Percentiles rank a stretch among this genome's conserved stretches.
These are phyloP conservation scores for Candida jianshihensis DNA, from an alignment of 805 yeast species.

Conservation along the genomic window DNA sequence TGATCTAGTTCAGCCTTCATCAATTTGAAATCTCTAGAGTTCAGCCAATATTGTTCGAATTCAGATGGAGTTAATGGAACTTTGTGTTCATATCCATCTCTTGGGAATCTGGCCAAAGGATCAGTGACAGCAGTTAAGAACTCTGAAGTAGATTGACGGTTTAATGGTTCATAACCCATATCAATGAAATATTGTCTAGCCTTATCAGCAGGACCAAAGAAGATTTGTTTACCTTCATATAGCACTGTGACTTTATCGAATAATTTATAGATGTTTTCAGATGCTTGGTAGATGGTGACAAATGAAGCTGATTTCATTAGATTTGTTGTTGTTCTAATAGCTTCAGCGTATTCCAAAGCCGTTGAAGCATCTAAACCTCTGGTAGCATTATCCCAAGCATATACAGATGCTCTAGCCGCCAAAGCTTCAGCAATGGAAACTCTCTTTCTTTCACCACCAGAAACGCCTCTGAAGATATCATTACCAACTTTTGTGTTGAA, in stretches of 20 bases:
- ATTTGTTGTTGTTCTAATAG: conserved; percentile 56
- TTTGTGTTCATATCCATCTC: conserved; percentile 38
- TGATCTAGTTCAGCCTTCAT: conserved; percentile 40
- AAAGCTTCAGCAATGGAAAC: conserved; percentile 78
- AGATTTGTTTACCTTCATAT: conserved; percentile 56
- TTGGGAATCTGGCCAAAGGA: conserved; percentile 49
- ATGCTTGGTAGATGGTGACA: conserved; percentile 66
- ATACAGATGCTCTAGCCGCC: conserved; percentile 54
- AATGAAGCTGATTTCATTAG: conserved; percentile 48
- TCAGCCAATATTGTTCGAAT: conserved; percentile 52
- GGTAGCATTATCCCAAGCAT: conserved; percentile 78
- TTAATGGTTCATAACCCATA: conserved; percentile 61
- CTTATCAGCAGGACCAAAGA: conserved; percentile 48
- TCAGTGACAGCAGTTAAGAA: conserved; percentile 65
- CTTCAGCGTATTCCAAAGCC: conserved; percentile 66
- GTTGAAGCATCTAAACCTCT: conserved; percentile 84
- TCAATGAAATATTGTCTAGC: conserved; percentile 53
- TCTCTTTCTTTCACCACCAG: conserved; percentile 85
- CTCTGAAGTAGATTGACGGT: conserved; percentile 65
- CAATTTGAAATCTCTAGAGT: conserved; percentile 47
- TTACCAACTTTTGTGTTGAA: conserved; percentile 54
- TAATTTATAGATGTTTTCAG: conserved; percentile 55
- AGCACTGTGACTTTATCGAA: conserved; percentile 59
- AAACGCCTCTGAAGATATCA: conserved; percentile 62
- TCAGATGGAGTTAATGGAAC: conserved; percentile 61